Evolutionary conservation across 164 flowering plant species (phyloP).

Genomic region (Santalum album): DNA sequence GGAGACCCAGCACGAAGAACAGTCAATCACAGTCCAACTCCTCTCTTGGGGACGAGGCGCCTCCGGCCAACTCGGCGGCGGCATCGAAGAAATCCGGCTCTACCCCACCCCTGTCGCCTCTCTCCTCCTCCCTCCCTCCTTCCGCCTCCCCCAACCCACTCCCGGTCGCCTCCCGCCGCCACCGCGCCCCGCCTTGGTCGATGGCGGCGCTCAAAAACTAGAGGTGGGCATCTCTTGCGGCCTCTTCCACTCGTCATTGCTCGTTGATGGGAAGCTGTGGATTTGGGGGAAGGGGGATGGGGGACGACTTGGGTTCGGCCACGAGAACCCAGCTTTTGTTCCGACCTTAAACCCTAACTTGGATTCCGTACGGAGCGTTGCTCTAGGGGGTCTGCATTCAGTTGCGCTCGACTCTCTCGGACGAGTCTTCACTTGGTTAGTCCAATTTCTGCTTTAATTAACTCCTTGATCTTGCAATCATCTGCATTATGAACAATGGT

Average conservation of each 20-base stretch:
- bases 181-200: background rate
- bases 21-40: conserved; percentile 35
- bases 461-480: background rate
- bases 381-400: conserved; percentile 86
- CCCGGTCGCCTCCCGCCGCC: conserved; percentile 34
- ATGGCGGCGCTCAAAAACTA: conserved; percentile 6
- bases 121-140: conserved; percentile 35
- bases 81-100: conserved; percentile 54
- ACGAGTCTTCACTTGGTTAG: conserved; percentile 80
- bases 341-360: conserved; percentile 61
- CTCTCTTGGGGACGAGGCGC: conserved; percentile 88
- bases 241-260: conserved; percentile 66
- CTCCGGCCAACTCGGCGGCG: conserved; percentile 90
- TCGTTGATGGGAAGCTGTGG: conserved; percentile 68
- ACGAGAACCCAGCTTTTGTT: conserved; percentile 52
- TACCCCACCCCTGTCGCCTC: conserved; percentile 65
- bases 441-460: conserved; percentile 4
- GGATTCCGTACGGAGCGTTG: conserved; percentile 35
- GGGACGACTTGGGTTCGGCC: conserved; percentile 80
- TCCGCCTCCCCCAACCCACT: conserved; percentile 31
- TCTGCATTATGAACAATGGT: no score
- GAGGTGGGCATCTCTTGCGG: conserved; percentile 77
- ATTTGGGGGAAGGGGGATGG: conserved; percentile 97
- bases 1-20: background rate
- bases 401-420: conserved; percentile 52